phyloP scores from a whole-genome alignment of 75 land plant species.

The Sequoiadendron giganteum region DNA sequence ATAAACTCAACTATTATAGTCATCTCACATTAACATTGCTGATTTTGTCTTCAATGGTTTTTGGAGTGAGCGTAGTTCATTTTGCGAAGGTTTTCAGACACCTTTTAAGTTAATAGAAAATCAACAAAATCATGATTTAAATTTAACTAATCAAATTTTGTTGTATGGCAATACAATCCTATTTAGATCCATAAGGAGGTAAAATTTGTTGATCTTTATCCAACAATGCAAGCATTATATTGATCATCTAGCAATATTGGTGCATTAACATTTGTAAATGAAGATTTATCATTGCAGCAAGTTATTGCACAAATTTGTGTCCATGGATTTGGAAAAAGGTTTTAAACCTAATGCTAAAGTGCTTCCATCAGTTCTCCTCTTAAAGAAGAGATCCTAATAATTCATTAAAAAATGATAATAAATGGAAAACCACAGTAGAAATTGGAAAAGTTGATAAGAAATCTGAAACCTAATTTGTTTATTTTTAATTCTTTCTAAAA shows the following conservation, averaged over 20 bases:
- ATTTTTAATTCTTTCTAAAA: background rate
- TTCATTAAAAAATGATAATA: background rate
- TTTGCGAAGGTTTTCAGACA: background rate
- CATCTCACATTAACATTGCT: background rate
- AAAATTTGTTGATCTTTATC: background rate
- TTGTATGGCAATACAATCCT: background rate
- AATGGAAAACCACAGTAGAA: background rate
- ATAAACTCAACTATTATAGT: background rate
- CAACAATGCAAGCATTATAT: background rate
- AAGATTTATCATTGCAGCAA: background rate
- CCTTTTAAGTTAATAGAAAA: background rate
- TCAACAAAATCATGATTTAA: background rate
- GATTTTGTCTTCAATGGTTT: background rate
- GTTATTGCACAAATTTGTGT: background rate
- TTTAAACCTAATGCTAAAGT: background rate
- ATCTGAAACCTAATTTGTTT: background rate
- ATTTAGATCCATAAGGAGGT: background rate
- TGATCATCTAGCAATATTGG: background rate
- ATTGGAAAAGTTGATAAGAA: background rate
- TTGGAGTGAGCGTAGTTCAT: background rate
- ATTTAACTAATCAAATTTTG: background rate
- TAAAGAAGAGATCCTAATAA: background rate
- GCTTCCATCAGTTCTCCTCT: background rate
- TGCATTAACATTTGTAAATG: background rate
- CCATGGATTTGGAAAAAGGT: background rate